Evolutionary conservation across 2,329 filamentous ascomycete genomes (phyloP), one percentile per base, ranked within the genome.

Genomic region (Beauveria australis): DNA sequence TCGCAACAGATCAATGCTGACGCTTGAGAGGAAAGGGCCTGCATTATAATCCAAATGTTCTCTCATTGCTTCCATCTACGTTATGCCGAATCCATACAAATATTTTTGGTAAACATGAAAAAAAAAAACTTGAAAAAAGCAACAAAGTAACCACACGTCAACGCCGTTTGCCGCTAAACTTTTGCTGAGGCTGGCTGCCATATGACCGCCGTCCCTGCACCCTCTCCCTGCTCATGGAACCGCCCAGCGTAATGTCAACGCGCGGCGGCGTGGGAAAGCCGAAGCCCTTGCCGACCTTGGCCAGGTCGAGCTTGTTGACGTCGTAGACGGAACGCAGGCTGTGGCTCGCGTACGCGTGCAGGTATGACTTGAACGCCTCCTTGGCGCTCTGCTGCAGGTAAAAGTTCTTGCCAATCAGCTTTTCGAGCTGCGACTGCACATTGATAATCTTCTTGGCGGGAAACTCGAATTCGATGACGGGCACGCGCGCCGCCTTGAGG

Each of bases 381-480:
- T 88, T 88, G 63, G 86, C 86, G 67, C 80, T 84, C 83, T 96
- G 94, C 79, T 97, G 94, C 62, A 99, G 82, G 74, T 97, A 97
- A 79, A 97, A 97, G 76, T 99, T 97, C 73, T 94, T 89, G 33
- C 85, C 85, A 68, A 99, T 95, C 66, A 97, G 83, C 76, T 93
- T 94, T 81, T 97, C 93, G 10, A 97, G 84, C 75, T 97, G 92
- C 68, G 89, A 86, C 78, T 95, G 88, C 66, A 96, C 87, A 70
- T 95, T 94, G 69, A 93, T 80, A 65, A 99, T 91, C 81, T 96
- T 96, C 78, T 90, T 92, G 61, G 86, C 80, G 1, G 93, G 93
- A 71, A 99, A 94, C 70, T 97, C 93, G 70, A 96, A 97, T 75
- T 99, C 94, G 30, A 96, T 91, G 7, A 99, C 87, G 2, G 94